Conservation (phyloP, 2,329 filamentous ascomycete genomes). For the Aspergillus phoenicis region DNA sequence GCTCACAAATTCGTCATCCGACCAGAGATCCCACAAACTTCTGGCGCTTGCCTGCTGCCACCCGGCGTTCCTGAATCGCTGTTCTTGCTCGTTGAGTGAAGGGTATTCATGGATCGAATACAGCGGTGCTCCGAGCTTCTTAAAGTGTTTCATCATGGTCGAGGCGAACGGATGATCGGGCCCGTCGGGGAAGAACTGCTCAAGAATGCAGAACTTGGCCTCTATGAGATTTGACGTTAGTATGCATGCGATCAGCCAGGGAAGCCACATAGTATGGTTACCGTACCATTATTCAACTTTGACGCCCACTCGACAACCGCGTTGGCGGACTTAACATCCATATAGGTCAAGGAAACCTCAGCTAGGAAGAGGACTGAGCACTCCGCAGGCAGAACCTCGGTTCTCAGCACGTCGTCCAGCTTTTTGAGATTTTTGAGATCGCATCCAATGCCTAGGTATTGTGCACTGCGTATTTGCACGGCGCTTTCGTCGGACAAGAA, state of each 20-base stretch:
- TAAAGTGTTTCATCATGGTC: conserved; percentile 83
- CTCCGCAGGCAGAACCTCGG: conserved; percentile 59
- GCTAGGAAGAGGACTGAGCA: conserved; percentile 76
- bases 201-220: conserved; percentile 83
- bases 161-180: conserved; percentile 77
- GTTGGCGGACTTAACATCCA: conserved; percentile 74
- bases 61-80: conserved; percentile 68
- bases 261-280: background rate
- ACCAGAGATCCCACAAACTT: conserved; percentile 84
- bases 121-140: conserved; percentile 77
- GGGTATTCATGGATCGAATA: conserved; percentile 73
- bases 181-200: conserved; percentile 82
- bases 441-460: conserved; percentile 79
- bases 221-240: conserved; percentile 22
- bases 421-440: conserved; percentile 70
- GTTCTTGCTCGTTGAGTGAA: conserved; percentile 64
- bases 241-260: background rate
- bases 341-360: conserved; percentile 90
- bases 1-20: conserved; percentile 66
- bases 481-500: conserved; percentile 32
- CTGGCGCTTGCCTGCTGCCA: conserved; percentile 66
- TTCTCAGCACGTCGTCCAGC: conserved; percentile 62
- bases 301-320: conserved; percentile 77
- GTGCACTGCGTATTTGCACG: conserved; percentile 65
- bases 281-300: conserved; percentile 66